Conservation (phyloP, 2,329 filamentous ascomycete genomes). For the Lecanicillium sp. region DNA sequence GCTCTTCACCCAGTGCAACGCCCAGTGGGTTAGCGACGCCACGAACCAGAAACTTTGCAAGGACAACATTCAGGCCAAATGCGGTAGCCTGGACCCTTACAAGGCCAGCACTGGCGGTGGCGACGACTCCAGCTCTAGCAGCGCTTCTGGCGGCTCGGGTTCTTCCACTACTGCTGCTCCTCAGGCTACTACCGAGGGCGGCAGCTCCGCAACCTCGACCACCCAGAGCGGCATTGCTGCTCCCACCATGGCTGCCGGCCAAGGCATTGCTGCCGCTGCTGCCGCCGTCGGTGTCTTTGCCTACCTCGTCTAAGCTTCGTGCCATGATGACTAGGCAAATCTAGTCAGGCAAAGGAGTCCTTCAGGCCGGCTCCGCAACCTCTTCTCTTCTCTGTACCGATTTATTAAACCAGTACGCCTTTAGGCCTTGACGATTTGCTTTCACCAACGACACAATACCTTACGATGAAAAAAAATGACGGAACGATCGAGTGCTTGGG, state of each 20-base stretch:
- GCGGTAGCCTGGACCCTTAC: conserved; percentile 35
- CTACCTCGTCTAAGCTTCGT: conserved; percentile 39
- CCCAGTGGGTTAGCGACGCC: conserved; percentile 33
- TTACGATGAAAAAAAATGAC: conserved; percentile 7
- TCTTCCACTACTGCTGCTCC: conserved; percentile 23
- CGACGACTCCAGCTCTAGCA: conserved; percentile 15
- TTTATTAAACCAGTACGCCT: conserved; percentile 26
- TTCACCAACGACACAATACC: conserved; percentile 9
- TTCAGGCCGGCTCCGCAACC: conserved; percentile 4
- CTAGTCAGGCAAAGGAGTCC: conserved; percentile 6
- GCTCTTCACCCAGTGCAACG: conserved; percentile 44
- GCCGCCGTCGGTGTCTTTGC: conserved; percentile 48
- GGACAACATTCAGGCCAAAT: conserved; percentile 40
- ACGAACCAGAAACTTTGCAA: conserved; percentile 43
- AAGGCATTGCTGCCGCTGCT: conserved; percentile 41
- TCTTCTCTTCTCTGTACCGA: conserved; percentile 28
- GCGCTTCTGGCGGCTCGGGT: conserved; percentile 17
- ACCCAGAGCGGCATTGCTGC: conserved; percentile 31
- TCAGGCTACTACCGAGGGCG: conserved; percentile 18
- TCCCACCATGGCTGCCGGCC: conserved; percentile 35
- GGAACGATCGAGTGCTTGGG: neutral
- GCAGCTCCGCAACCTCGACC: conserved; percentile 30
- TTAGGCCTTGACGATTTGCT: conserved; percentile 15
- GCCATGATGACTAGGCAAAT: neutral
- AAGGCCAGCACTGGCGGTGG: conserved; percentile 25